Evolutionary conservation across 768 basidiomycete species (phyloP).

Genomic region (Favolaschia claudopus): DNA sequence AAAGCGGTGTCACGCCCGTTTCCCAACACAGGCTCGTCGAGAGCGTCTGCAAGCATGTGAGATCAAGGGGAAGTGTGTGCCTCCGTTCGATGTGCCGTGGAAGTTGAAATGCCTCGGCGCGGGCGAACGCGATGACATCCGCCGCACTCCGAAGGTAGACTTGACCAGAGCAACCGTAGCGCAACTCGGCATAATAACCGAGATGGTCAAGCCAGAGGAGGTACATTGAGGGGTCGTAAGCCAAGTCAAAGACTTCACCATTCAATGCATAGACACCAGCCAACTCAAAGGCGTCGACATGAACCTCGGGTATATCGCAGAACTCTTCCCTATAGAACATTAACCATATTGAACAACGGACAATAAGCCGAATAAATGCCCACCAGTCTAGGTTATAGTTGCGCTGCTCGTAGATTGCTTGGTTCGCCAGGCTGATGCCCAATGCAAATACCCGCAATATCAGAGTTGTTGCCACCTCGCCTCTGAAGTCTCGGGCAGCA

Average conservation of each 20-base stretch:
- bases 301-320: conserved; percentile 10
- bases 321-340: conserved; percentile 2
- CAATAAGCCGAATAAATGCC: not conserved
- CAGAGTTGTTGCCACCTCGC: conserved; percentile 3
- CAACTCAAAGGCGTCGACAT: conserved; percentile 10
- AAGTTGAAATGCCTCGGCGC: conserved; percentile 8
- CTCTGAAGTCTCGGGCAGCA: not conserved
- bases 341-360: not conserved
- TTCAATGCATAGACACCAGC: conserved; percentile 8
- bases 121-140: conserved; percentile 7
- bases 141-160: conserved; percentile 14
- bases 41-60: not conserved
- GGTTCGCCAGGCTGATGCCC: conserved; percentile 10
- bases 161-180: not conserved
- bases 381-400: conserved; percentile 12
- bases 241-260: conserved; percentile 17
- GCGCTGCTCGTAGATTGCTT: conserved; percentile 12
- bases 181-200: conserved; percentile 10
- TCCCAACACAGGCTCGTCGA: conserved; percentile 10
- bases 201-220: conserved; percentile 17
- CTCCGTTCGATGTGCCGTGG: not conserved
- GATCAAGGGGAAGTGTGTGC: conserved; percentile 4
- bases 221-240: conserved; percentile 3
- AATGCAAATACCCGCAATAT: conserved; percentile 5
- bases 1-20: not conserved